These are phyloP conservation scores for Claviceps pazoutovae DNA, from an alignment of 2,329 filamentous ascomycete genomes.

Conservation along the genomic window DNA sequence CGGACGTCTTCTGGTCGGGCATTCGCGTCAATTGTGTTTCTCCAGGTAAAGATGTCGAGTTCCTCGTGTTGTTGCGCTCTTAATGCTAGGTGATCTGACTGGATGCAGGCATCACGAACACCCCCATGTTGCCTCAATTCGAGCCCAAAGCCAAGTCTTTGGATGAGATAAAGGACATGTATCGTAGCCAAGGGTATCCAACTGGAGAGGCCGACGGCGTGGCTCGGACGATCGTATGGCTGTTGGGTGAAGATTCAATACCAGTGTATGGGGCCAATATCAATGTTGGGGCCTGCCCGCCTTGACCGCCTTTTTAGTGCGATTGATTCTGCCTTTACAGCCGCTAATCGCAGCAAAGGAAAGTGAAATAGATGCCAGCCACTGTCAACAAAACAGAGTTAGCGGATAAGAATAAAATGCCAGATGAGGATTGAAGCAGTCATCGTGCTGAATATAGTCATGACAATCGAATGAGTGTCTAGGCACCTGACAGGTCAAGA, in stretches of 20 bases:
- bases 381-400: no score
- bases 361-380: no score
- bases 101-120: background rate
- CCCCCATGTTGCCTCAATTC: background rate
- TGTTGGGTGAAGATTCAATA: background rate
- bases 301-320: background rate
- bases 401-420: no score
- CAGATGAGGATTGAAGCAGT: no score
- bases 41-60: background rate
- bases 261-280: conserved; percentile 2
- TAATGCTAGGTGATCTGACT: background rate
- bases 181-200: background rate
- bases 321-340: no score
- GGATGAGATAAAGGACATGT: background rate
- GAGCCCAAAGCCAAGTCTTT: background rate
- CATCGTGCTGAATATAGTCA: no score
- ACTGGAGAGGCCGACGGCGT: background rate
- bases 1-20: background rate
- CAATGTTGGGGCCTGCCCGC: background rate
- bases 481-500: no score
- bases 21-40: conserved; percentile 1
- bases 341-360: no score
- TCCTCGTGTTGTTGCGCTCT: background rate
- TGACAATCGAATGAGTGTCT: no score
- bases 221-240: conserved; percentile 1